Percentiles rank a stretch among this genome's conserved stretches.
Conservation (phyloP, 176 grass and related monocot species). For the bread wheat (Triticum aestivum) region IWGSC_CS_RefSeq_v2.1 NC_057812.1:320368910-320369409, state of each 20-base stretch:
- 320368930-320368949: neutral
- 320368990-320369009: too few species aligned
- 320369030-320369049: neutral
- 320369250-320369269: slow-evolving; percentile 78
- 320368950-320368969: too few species aligned
- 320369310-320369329: slow-evolving; percentile 52
- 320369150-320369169: slow-evolving; percentile 2
- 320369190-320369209: slow-evolving; percentile 30
- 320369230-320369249: slow-evolving; percentile 52
- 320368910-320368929: neutral
- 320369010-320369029: too few species aligned
- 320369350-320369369: slow-evolving; percentile 59
- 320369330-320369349: slow-evolving; percentile 57
- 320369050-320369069: neutral
- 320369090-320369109: slow-evolving; percentile 22
- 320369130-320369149: neutral
- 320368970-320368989: too few species aligned
- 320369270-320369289: slow-evolving; percentile 59
- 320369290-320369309: slow-evolving; percentile 69
- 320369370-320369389: slow-evolving; percentile 64
- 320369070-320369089: neutral
- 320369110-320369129: neutral
- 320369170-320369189: neutral
- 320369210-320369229: slow-evolving; percentile 94
- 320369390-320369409: slow-evolving; percentile 76